Percentiles rank a stretch among this genome's conserved stretches.
Evolutionary conservation across 1,284 basidiomycete genomes (phyloP).

Genomic region (Termitomyces sp.): DNA sequence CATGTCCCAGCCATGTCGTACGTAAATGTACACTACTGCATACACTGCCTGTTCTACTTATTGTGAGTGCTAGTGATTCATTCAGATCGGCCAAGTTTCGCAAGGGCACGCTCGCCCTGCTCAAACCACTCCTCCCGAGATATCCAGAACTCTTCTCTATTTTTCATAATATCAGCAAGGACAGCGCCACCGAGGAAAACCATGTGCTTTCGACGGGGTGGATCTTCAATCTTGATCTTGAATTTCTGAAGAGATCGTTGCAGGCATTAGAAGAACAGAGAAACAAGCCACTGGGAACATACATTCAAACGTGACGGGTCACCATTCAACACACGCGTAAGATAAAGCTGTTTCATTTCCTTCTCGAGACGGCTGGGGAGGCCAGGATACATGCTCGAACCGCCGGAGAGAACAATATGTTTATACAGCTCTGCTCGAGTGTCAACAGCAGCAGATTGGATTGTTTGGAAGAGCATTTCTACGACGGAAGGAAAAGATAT

Average conservation of each 20-base stretch:
- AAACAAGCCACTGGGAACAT: constrained; percentile 29
- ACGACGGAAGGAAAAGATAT: not conserved
- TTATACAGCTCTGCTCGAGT: constrained; percentile 92
- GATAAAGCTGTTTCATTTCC: constrained; percentile 98
- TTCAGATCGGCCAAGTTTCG: constrained; percentile 76
- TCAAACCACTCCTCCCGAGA: constrained; percentile 91
- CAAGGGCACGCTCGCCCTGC: constrained; percentile 75
- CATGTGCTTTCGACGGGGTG: constrained; percentile 97
- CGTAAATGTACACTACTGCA: no score
- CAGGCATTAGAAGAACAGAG: not conserved
- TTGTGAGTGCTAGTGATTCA: constrained; percentile 14
- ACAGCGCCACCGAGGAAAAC: constrained; percentile 98
- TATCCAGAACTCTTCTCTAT: constrained; percentile 92
- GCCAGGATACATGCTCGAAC: constrained; percentile 98
- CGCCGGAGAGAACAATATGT: constrained; percentile 96
- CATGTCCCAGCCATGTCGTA: not conserved
- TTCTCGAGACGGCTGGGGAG: constrained; percentile 95
- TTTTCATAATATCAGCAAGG: constrained; percentile 97
- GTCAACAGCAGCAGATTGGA: constrained; percentile 90
- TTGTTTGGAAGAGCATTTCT: constrained; percentile 97
- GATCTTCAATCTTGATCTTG: constrained; percentile 98
- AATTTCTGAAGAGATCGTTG: constrained; percentile 71
- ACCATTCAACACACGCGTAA: constrained; percentile 84
- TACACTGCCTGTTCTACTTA: not conserved
- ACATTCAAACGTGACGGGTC: constrained; percentile 86